Percentiles rank a stretch among this genome's conserved stretches.
phyloP scores from a whole-genome alignment of 495 filamentous ascomycete genomes.

The Hypomontagnella monticulosa region DNA sequence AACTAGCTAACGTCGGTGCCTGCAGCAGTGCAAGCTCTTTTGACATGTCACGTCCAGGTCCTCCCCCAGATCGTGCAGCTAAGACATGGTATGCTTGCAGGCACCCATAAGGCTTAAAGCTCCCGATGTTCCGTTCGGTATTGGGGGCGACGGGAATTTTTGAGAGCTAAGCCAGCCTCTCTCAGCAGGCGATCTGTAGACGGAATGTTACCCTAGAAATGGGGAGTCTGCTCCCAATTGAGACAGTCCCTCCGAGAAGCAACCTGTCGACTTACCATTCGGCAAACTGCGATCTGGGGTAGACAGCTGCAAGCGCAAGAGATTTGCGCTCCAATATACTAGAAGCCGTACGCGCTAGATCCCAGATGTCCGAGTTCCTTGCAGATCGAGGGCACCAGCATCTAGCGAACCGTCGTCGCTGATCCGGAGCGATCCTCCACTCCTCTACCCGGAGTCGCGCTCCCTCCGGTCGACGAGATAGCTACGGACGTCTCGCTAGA shows the following conservation, averaged over 20 bases:
- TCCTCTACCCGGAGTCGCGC: slow-evolving; percentile 29
- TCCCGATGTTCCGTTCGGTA: slow-evolving; percentile 44
- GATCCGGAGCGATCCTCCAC: slow-evolving; percentile 37
- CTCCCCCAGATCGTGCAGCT: slow-evolving; percentile 32
- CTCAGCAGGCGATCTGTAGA: slow-evolving; percentile 23
- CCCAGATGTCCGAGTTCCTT: slow-evolving; percentile 32
- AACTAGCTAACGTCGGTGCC: slow-evolving; percentile 32
- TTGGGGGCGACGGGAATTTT: slow-evolving; percentile 33
- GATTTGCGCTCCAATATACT: slow-evolving; percentile 29
- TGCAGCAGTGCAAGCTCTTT: slow-evolving; percentile 25
- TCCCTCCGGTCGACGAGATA: slow-evolving; percentile 33
- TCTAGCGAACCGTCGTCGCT: slow-evolving; percentile 28
- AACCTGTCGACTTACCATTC: slow-evolving; percentile 28
- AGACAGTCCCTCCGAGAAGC: slow-evolving; percentile 37
- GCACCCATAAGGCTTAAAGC: slow-evolving; percentile 36
- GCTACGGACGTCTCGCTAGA: slow-evolving; percentile 28
- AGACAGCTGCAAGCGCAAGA: slow-evolving; percentile 26
- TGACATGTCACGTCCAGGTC: slow-evolving; percentile 33
- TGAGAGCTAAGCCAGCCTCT: slow-evolving; percentile 24
- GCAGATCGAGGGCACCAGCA: slow-evolving; percentile 29
- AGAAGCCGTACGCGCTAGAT: slow-evolving; percentile 26
- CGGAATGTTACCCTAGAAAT: slow-evolving; percentile 42
- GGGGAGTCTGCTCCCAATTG: slow-evolving; percentile 32
- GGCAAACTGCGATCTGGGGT: slow-evolving; percentile 41
- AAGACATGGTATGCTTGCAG: slow-evolving; percentile 35